Conservation (phyloP, 148 eudicot genomes). For the Cornus suecica region DNA sequence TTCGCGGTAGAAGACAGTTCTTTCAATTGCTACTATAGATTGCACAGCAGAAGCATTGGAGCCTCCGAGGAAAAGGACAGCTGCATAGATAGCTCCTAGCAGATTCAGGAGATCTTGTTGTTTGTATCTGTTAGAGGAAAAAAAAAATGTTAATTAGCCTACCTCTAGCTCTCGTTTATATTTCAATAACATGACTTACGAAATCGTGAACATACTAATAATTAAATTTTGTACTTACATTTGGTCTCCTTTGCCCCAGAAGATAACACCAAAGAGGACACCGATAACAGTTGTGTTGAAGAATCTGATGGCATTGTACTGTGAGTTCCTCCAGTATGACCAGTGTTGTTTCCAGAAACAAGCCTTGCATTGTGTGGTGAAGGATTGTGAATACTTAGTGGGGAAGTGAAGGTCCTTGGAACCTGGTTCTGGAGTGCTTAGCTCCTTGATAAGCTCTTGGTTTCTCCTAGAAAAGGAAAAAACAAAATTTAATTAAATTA, state of each 20-base stretch:
- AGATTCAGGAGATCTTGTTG: conserved; percentile 11
- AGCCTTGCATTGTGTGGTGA: conserved; percentile 16
- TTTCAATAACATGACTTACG: background rate
- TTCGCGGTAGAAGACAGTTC: conserved; percentile 16
- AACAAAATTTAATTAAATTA: background rate
- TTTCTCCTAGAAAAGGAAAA: conserved; percentile 12
- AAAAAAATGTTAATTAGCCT: background rate
- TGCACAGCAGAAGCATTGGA: conserved; percentile 3
- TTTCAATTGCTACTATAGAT: conserved; percentile 11
- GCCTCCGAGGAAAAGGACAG: conserved; percentile 13
- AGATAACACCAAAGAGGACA: conserved; percentile 14
- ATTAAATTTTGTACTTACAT: conserved; percentile 6
- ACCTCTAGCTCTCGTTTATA: no score
- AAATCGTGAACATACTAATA: background rate
- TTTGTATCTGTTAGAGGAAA: background rate
- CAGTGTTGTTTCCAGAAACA: conserved; percentile 19
- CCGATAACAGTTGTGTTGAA: conserved; percentile 6
- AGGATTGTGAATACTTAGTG: conserved; percentile 4
- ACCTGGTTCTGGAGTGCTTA: conserved; percentile 15
- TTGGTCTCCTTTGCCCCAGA: conserved; percentile 20
- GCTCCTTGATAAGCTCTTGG: conserved; percentile 17
- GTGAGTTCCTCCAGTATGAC: conserved; percentile 25
- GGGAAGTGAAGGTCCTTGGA: conserved; percentile 21
- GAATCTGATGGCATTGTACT: conserved; percentile 14
- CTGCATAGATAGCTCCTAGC: conserved; percentile 13